phyloP scores from a whole-genome alignment of 352 stramenopile species.

The Globisporangium acanthophoron region DNA sequence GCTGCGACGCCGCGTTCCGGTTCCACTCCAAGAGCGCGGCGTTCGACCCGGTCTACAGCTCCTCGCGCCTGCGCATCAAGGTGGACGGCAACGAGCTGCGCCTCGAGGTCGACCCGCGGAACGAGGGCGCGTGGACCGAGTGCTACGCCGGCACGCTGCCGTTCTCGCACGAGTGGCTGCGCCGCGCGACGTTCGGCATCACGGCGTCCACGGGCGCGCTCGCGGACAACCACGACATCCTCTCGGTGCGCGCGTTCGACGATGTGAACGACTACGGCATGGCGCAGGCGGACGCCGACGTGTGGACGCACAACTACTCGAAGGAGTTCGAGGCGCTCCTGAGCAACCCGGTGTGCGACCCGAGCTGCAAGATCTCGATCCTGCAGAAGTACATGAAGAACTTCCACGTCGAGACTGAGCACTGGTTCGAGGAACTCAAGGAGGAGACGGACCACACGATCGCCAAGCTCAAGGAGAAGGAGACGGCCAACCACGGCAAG shows the following conservation, averaged over 20 bases:
- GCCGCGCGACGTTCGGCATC: slow-evolving; percentile 56
- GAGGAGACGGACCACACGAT: slow-evolving; percentile 76
- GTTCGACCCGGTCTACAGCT: slow-evolving; percentile 72
- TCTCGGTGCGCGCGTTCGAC: slow-evolving; percentile 62
- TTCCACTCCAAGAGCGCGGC: slow-evolving; percentile 65
- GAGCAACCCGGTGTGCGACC: slow-evolving; percentile 52
- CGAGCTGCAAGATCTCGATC: slow-evolving; percentile 78
- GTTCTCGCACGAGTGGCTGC: slow-evolving; percentile 64
- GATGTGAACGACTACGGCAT: slow-evolving; percentile 52
- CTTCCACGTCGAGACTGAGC: slow-evolving; percentile 77
- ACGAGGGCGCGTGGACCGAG: slow-evolving; percentile 41
- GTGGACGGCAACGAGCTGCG: slow-evolving; percentile 46
- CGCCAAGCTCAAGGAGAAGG: slow-evolving; percentile 65
- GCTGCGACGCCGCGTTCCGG: slow-evolving; percentile 71
- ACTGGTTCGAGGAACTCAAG: slow-evolving; percentile 80
- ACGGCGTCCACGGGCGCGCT: slow-evolving; percentile 71
- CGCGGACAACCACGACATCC: slow-evolving; percentile 81
- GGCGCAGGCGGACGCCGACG: slow-evolving; percentile 50
- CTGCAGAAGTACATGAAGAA: slow-evolving; percentile 79
- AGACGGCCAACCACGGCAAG: slow-evolving; percentile 63
- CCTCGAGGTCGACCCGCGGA: slow-evolving; percentile 60
- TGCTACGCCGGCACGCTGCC: slow-evolving; percentile 68
- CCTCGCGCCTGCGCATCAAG: slow-evolving; percentile 57
- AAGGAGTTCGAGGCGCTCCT: slow-evolving; percentile 73
- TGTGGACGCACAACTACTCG: slow-evolving; percentile 81